A percentile compares a stretch with the other conserved stretches of the same genome.
These are phyloP conservation scores for Drosera spatulata DNA, from an alignment of 179 eudicot species.

Conservation along the genomic window DNA sequence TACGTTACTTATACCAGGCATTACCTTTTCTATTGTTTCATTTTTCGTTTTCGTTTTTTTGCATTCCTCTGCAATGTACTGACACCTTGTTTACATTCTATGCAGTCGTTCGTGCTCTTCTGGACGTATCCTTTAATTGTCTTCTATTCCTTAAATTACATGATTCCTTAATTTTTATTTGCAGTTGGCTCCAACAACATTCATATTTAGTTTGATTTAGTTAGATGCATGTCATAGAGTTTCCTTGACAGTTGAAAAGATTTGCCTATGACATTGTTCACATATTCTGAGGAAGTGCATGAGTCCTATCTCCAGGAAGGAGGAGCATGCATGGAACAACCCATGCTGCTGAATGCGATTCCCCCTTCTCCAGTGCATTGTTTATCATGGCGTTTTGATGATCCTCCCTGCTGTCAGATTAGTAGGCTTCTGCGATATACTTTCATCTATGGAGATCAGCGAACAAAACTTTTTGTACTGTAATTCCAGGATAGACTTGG, in stretches of 20 bases:
- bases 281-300: slow-evolving; percentile 47
- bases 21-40: background rate
- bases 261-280: slow-evolving; percentile 93
- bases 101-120: slow-evolving; percentile 98
- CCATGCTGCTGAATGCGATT: too few species aligned
- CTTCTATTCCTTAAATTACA: background rate
- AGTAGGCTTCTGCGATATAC: too few species aligned
- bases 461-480: too few species aligned
- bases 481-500: too few species aligned
- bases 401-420: too few species aligned
- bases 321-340: too few species aligned
- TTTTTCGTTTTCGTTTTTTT: background rate
- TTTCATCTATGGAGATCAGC: too few species aligned
- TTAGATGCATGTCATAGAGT: background rate
- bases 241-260: slow-evolving; percentile 55
- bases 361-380: too few species aligned
- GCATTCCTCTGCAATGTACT: background rate
- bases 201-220: background rate
- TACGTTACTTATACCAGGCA: background rate
- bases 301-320: too few species aligned
- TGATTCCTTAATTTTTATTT: background rate
- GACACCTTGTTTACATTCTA: slow-evolving; percentile 12
- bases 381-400: too few species aligned
- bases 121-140: slow-evolving; percentile 82
- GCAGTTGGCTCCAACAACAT: background rate